phyloP scores from a whole-genome alignment of 768 basidiomycete species.

The Lentinula edodes region DNA sequence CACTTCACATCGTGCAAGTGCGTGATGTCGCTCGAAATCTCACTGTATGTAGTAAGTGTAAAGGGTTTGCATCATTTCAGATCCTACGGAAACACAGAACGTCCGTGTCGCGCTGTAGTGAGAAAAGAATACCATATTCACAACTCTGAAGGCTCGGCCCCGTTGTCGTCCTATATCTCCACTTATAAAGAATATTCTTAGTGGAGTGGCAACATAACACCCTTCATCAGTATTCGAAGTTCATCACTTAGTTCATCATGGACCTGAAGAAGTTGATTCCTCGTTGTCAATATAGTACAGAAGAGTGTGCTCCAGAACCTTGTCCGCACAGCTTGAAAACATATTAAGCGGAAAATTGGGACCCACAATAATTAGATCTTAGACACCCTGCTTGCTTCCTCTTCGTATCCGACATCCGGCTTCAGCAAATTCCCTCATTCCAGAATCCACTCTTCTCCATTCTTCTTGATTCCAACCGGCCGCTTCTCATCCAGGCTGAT shows the following conservation, averaged over 20 bases:
- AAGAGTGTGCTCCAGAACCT: not conserved
- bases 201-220: not conserved
- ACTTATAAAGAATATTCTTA: not conserved
- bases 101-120: not conserved
- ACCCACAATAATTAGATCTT: not conserved
- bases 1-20: too few relatives aligned
- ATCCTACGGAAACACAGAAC: not conserved
- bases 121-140: not conserved
- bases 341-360: not conserved
- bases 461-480: slow-evolving; percentile 71
- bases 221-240: not conserved
- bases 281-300: slow-evolving; percentile 1
- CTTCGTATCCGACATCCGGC: not conserved
- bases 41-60: not conserved
- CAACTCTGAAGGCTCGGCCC: not conserved
- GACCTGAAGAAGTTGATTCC: not conserved
- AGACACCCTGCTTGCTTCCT: not conserved
- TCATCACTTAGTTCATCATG: not conserved
- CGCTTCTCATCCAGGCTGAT: slow-evolving; percentile 88
- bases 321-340: not conserved
- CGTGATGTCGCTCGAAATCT: too few relatives aligned
- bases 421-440: slow-evolving; percentile 22
- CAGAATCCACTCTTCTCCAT: slow-evolving; percentile 59
- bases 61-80: not conserved
- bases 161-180: not conserved